Evolutionary conservation across 1,139 yeast species (phyloP).

Genomic region (Taphrina deformans): DNA sequence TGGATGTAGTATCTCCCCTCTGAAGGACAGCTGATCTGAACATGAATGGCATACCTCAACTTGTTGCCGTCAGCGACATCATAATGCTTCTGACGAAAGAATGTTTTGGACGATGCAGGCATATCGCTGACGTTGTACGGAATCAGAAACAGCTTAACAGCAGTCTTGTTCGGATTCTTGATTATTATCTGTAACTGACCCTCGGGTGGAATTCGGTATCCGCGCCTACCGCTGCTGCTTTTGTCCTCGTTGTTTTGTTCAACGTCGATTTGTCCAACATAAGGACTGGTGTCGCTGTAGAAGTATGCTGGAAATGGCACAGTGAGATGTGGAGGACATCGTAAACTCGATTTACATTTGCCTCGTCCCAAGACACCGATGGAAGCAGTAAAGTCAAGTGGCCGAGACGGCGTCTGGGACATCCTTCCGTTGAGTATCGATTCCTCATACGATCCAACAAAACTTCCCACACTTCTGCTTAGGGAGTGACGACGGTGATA

Average conservation of each 20-base stretch:
- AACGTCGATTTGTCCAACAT: conserved; percentile 48
- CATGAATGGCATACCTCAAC: conserved; percentile 45
- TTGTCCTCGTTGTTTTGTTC: conserved; percentile 42
- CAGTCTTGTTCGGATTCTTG: conserved; percentile 49
- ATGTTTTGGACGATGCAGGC: conserved; percentile 44
- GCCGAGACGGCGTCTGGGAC: conserved; percentile 45
- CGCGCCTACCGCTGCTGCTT: conserved; percentile 36
- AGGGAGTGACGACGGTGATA: conserved; percentile 12
- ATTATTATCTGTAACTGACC: conserved; percentile 51
- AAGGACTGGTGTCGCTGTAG: conserved; percentile 48
- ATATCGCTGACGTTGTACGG: conserved; percentile 48
- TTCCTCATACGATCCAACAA: conserved; percentile 48
- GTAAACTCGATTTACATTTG: conserved; percentile 38
- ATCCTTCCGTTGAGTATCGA: conserved; percentile 45
- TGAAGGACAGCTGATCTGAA: conserved; percentile 45
- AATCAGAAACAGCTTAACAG: conserved; percentile 47
- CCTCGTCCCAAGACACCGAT: conserved; percentile 44
- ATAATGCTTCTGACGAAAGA: conserved; percentile 46
- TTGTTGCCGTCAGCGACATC: conserved; percentile 33
- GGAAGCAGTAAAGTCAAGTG: conserved; percentile 43
- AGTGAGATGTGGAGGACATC: conserved; percentile 43
- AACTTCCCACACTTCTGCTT: conserved; percentile 19
- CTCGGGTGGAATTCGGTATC: conserved; percentile 49
- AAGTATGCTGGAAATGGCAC: conserved; percentile 47
- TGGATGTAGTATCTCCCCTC: conserved; percentile 46